phyloP scores from a whole-genome alignment of 73 alveolate species.

The Breviolum minutum region DNA sequence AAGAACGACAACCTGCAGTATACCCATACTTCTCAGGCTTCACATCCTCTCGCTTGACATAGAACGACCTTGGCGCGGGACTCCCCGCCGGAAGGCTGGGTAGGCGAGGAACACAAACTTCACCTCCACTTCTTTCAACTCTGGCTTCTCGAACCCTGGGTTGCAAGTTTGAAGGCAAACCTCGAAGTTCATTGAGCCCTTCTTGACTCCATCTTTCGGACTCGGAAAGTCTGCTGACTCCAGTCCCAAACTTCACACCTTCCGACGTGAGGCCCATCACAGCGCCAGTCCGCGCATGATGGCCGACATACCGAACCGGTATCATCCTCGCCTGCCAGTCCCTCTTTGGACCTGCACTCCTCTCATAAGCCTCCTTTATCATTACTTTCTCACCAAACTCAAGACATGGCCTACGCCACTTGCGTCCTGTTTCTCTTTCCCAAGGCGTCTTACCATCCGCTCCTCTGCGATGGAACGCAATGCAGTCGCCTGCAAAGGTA shows the following conservation, averaged over 20 bases:
- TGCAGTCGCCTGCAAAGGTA: constrained; percentile 37
- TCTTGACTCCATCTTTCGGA: background rate
- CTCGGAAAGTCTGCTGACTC: background rate
- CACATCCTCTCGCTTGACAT: constrained; percentile 40
- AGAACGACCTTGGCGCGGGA: constrained; percentile 26
- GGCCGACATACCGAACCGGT: constrained; percentile 54
- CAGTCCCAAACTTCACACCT: constrained; percentile 22
- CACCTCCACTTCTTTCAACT: background rate
- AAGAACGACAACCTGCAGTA: background rate
- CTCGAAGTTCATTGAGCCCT: constrained; percentile 21
- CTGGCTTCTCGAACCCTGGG: constrained; percentile 30
- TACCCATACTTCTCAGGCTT: background rate
- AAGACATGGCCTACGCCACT: constrained; percentile 8
- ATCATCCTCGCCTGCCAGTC: constrained; percentile 50
- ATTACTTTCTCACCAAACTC: constrained; percentile 51
- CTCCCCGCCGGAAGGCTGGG: background rate
- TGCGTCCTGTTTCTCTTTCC: constrained; percentile 27
- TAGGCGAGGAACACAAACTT: constrained; percentile 5
- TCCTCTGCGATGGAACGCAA: constrained; percentile 13
- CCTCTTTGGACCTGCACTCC: background rate
- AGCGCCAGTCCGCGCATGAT: constrained; percentile 48
- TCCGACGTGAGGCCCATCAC: constrained; percentile 72
- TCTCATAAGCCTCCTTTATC: constrained; percentile 49
- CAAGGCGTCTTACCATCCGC: constrained; percentile 29
- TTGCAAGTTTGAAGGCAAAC: no score